Percentiles rank a stretch among this genome's conserved stretches.
Conservation (phyloP, 345 rosid genomes). For the Eutrema yunnanense region DNA sequence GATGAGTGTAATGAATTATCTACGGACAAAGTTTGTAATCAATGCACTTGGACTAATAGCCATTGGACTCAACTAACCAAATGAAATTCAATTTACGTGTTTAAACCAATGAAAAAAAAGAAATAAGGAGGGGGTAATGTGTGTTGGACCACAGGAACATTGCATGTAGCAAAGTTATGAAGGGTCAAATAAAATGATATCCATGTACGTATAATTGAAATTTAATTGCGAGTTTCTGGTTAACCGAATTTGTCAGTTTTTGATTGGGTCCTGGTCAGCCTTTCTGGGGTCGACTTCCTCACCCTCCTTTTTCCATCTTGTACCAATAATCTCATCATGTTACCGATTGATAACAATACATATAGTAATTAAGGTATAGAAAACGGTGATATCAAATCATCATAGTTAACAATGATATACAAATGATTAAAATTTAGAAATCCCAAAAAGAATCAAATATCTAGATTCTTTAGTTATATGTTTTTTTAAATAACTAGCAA, state of each 20-base stretch:
- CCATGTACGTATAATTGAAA: not conserved
- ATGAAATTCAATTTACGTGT: not conserved
- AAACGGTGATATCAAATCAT: not conserved
- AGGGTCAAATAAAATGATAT: conserved; percentile 10
- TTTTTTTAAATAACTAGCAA: no score
- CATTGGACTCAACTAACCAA: not conserved
- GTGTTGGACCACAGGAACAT: conserved; percentile 9
- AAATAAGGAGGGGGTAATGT: not conserved
- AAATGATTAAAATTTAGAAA: not conserved
- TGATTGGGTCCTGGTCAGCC: not conserved
- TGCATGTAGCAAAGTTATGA: conserved; percentile 13
- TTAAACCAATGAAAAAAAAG: not conserved
- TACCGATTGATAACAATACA: not conserved
- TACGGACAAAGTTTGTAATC: not conserved
- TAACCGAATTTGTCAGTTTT: not conserved
- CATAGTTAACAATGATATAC: not conserved
- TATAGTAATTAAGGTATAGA: not conserved
- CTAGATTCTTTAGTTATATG: no score
- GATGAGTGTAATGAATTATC: not conserved
- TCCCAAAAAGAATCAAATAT: not conserved
- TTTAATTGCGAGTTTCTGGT: not conserved
- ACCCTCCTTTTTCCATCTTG: not conserved
- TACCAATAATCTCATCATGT: not conserved
- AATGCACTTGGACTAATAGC: not conserved
- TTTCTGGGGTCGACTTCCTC: conserved; percentile 8